Conservation (phyloP, 768 basidiomycete genomes). For the Daedalea quercina region DNA sequence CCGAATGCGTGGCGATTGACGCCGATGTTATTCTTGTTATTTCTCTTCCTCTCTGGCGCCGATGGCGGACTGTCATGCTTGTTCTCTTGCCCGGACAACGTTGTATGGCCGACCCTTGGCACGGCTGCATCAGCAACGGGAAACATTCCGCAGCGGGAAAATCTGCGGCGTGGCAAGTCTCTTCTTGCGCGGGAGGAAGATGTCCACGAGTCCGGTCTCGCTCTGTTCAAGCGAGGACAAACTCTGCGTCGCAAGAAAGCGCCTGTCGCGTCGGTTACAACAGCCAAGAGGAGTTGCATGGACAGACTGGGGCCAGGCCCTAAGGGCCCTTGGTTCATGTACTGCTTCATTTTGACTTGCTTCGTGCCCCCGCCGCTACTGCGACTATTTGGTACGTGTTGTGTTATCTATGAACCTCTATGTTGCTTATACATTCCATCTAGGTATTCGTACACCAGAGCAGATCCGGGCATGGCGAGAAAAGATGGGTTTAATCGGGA, state of each 20-base stretch:
- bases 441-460: slow-evolving; percentile 86
- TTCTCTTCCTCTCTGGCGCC: too few relatives aligned
- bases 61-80: not conserved
- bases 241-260: slow-evolving; percentile 70
- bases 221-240: slow-evolving; percentile 83
- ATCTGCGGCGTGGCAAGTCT: slow-evolving; percentile 79
- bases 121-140: slow-evolving; percentile 55
- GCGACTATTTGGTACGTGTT: slow-evolving; percentile 63
- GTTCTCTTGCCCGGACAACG: too few relatives aligned
- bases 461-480: slow-evolving; percentile 97
- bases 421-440: slow-evolving; percentile 2
- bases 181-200: slow-evolving; percentile 89
- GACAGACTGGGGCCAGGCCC: slow-evolving; percentile 81
- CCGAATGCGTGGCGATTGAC: not conserved
- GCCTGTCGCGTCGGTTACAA: slow-evolving; percentile 27
- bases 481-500: slow-evolving; percentile 87
- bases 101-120: slow-evolving; percentile 8
- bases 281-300: slow-evolving; percentile 47
- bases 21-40: not conserved
- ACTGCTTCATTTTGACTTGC: slow-evolving; percentile 80
- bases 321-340: slow-evolving; percentile 92
- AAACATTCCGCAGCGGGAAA: slow-evolving; percentile 56
- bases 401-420: not conserved
- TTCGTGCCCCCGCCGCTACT: slow-evolving; percentile 79
- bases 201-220: slow-evolving; percentile 83